phyloP scores from a whole-genome alignment of 768 basidiomycete genomes.

The Leccinellum rugosiceps region DNA sequence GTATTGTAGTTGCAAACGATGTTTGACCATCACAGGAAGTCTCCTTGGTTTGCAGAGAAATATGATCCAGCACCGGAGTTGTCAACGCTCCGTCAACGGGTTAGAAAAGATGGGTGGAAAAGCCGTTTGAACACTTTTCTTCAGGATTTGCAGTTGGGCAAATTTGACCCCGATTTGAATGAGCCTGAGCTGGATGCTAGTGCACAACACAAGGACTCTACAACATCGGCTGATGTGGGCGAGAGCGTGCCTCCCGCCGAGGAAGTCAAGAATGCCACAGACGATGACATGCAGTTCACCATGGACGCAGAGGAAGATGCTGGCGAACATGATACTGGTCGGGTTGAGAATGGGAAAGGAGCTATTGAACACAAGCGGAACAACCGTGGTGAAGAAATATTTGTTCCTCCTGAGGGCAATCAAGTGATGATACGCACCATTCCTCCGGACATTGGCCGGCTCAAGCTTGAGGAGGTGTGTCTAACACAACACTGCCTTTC shows the following conservation, averaged over 20 bases:
- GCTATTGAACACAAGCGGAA: conserved; percentile 42
- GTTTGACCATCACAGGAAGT: conserved; percentile 92
- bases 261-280: conserved; percentile 51
- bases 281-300: conserved; percentile 76
- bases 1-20: conserved; percentile 85
- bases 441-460: conserved; percentile 86
- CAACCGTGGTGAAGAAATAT: conserved; percentile 68
- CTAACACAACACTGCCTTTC: neutral
- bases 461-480: conserved; percentile 85
- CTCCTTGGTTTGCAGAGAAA: conserved; percentile 97
- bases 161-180: conserved; percentile 75
- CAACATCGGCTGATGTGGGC: conserved; percentile 34
- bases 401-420: conserved; percentile 72
- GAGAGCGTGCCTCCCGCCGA: conserved; percentile 39
- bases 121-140: conserved; percentile 70
- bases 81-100: conserved; percentile 67
- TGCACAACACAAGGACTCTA: conserved; percentile 53
- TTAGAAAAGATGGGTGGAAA: conserved; percentile 84
- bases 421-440: conserved; percentile 95
- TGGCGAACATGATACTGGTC: conserved; percentile 54
- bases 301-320: conserved; percentile 71
- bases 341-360: conserved; percentile 60
- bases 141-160: conserved; percentile 77
- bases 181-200: conserved; percentile 54
- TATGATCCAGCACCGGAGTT: conserved; percentile 80